Evolutionary conservation across 306 rosid species (phyloP), one percentile per base, ranked within the genome.

Genomic region (Dalbergia oliveri): DNA sequence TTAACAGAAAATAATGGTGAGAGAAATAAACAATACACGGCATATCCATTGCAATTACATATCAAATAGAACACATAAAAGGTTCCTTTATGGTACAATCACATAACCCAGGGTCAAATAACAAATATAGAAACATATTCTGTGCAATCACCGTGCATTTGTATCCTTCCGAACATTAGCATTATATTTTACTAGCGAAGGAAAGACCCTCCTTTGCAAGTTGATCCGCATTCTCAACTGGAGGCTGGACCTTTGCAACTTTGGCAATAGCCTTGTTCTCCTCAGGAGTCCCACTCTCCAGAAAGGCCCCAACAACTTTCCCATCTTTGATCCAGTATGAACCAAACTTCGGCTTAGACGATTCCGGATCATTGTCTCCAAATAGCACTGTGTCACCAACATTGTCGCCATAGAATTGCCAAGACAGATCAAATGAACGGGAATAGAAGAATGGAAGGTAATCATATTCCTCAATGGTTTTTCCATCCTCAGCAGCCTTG

Each of bases 331-430:
- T 85, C 99, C 99, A 93, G 93, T 95, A 95, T 5, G 96, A 26
- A 10, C 99, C 99, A 9, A 95, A 95, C 82, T 95, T 90, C 14
- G 98, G 89, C 69, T 90, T 87, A 9, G 94, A 35, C 18, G 96
- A 83, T 7, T 65, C 84, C 0, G 92, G 97, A 44, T 89, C 79
- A 86, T 26, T 88, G 94, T 95, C 99, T 39, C 99, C 99, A 12
- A 93, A 95, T 21, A 95, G 83, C 73, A 93, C 94, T 0, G 96
- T 79, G 19, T 95, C 98, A 3, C 99, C 99, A 7, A 88, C 98
- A 50, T 95, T 95, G 85, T 95, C 98, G 12, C 99, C 99, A 3
- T 93, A 93, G 92, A 95, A 95, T 84, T 93, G 96, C 99, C 99
- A 95, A 4, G 97, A 77, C 83, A 93, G 88, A 56, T 90, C 90